phyloP scores from a whole-genome alignment of 163 green algal genomes.

The Scenedesmus sp. region DNA sequence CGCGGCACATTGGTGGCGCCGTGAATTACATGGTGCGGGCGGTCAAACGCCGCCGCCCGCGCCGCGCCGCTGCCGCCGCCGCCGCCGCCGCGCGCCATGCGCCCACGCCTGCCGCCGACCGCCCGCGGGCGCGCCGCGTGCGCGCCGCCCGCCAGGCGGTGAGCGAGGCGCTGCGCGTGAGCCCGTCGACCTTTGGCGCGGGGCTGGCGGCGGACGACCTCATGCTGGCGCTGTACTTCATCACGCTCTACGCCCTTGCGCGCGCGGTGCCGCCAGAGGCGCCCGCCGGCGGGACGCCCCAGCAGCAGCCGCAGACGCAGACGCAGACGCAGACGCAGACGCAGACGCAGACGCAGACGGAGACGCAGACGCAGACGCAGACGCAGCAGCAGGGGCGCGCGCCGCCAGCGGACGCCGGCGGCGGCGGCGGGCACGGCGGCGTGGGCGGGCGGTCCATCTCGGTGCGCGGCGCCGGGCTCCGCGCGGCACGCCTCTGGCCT shows the following conservation, averaged over 20 bases:
- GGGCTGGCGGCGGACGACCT: constrained; percentile 95
- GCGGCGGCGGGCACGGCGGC: not conserved
- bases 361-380: not conserved
- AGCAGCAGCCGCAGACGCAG: constrained; percentile 33
- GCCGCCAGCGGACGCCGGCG: not conserved
- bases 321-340: constrained; percentile 31
- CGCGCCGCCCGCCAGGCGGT: constrained; percentile 62
- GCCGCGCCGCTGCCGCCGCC: not conserved
- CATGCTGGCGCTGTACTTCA: constrained; percentile 89
- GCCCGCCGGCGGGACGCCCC: not conserved
- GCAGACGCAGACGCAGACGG: not conserved
- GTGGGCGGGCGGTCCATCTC: constrained; percentile 34
- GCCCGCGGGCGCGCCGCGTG: no score
- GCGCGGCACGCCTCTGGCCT: no score
- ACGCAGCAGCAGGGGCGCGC: not conserved
- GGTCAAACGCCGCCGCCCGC: not conserved
- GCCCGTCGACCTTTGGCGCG: constrained; percentile 69
- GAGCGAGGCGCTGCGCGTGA: constrained; percentile 71
- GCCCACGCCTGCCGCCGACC: not conserved
- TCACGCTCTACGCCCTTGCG: constrained; percentile 84
- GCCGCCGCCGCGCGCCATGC: not conserved
- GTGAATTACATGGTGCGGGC: constrained; percentile 90
- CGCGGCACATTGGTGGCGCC: constrained; percentile 91
- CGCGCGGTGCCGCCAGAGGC: constrained; percentile 68
- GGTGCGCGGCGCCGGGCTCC: constrained; percentile 21